Evolutionary conservation across 768 basidiomycete genomes (phyloP).

Genomic region (Rhizopogon sp.): DNA sequence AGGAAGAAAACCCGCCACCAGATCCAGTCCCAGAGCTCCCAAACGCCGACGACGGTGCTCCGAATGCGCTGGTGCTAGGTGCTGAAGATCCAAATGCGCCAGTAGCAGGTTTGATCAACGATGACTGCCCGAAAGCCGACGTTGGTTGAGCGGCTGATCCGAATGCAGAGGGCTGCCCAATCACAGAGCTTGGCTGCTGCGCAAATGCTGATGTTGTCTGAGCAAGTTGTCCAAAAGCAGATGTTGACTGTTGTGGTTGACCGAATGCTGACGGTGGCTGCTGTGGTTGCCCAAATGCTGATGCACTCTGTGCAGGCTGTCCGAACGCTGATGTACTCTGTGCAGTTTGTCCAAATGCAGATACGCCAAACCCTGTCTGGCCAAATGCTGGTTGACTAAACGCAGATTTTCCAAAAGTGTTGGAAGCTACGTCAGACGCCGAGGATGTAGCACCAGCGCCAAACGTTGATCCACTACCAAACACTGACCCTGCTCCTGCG

Average conservation of each 20-base stretch:
- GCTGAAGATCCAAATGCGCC: conserved; percentile 47
- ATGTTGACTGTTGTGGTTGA: conserved; percentile 22
- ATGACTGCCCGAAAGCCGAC: conserved; percentile 30
- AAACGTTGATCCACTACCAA: conserved; percentile 35
- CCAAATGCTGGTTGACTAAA: conserved; percentile 38
- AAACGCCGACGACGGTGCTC: conserved; percentile 7
- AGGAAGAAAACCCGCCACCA: conserved; percentile 46
- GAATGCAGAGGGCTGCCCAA: conserved; percentile 27
- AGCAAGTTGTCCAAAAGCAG: conserved; percentile 29
- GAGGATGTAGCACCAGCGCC: conserved; percentile 25
- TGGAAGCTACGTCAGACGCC: conserved; percentile 27
- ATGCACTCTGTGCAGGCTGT: conserved; percentile 24
- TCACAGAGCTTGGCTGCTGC: conserved; percentile 12
- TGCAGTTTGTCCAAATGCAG: conserved; percentile 26
- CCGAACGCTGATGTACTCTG: conserved; percentile 31
- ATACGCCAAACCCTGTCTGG: conserved; percentile 23
- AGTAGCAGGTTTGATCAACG: conserved; percentile 43
- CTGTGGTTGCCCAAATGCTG: conserved; percentile 34
- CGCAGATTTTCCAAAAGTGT: conserved; percentile 21
- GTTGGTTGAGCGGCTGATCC: conserved; percentile 22
- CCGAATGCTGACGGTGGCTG: conserved; percentile 33
- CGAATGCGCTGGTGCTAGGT: conserved; percentile 30
- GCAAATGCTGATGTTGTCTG: conserved; percentile 29
- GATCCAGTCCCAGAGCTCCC: not conserved
- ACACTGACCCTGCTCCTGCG: conserved; percentile 27